A percentile compares a stretch with the other conserved stretches of the same genome.
These are phyloP conservation scores for Aspergillus luchuensis DNA, from an alignment of 2,329 filamentous ascomycete genomes.

Conservation along the genomic window DNA sequence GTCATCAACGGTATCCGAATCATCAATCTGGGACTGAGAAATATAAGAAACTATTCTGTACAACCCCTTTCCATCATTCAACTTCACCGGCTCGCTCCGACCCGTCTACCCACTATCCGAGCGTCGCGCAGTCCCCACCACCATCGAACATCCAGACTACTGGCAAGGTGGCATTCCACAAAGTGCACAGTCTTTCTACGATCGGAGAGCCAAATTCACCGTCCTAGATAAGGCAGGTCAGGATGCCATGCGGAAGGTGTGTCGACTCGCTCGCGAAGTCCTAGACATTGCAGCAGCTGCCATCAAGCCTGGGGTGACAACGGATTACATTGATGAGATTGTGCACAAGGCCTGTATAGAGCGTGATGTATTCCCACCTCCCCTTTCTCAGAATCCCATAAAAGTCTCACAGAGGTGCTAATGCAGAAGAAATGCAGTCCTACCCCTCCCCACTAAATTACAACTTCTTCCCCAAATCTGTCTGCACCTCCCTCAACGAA, in stretches of 20 bases:
- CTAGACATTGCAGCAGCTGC: constrained; percentile 82
- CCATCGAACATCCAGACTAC: constrained; percentile 80
- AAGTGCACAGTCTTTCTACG: constrained; percentile 55
- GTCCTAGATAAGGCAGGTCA: constrained; percentile 73
- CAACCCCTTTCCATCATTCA: constrained; percentile 84
- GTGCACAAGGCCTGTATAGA: constrained; percentile 90
- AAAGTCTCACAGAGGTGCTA: no score
- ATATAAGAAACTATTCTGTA: constrained; percentile 77
- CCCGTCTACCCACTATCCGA: constrained; percentile 79
- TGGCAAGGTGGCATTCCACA: constrained; percentile 71
- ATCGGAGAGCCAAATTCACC: constrained; percentile 71
- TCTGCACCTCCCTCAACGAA: constrained; percentile 90
- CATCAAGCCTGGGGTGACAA: constrained; percentile 79
- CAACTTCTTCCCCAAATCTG: constrained; percentile 88
- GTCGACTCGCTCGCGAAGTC: constrained; percentile 78
- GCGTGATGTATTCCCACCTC: constrained; percentile 57
- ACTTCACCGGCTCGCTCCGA: constrained; percentile 74
- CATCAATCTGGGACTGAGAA: constrained; percentile 73
- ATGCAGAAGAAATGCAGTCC: constrained; percentile 56
- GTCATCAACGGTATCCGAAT: constrained; percentile 66
- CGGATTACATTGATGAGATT: constrained; percentile 85
- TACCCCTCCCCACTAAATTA: constrained; percentile 93
- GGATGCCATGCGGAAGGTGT: constrained; percentile 86
- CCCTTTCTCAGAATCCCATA: neutral
- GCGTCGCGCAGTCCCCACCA: constrained; percentile 69